Evolutionary conservation across 1,139 yeast species (phyloP).

Genomic region (Suhomyces bribrorum): DNA sequence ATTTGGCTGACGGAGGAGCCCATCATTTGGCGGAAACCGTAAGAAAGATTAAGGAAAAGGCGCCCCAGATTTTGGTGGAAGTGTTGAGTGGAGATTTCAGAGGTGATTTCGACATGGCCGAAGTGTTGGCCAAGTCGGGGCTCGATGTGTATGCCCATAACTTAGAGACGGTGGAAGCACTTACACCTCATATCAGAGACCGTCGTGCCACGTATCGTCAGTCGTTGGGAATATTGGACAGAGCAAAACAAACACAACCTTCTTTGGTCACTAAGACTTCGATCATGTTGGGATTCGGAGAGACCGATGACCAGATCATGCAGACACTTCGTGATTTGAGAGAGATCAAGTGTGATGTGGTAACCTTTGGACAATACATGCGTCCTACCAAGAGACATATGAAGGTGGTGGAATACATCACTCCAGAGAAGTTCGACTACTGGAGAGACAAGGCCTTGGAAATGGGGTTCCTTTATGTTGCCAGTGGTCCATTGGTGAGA

Average conservation of each 20-base stretch:
- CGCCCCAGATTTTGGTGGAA: conserved; percentile 90
- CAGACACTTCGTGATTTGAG: conserved; percentile 78
- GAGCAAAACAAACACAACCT: conserved; percentile 80
- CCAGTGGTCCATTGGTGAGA: conserved; percentile 95
- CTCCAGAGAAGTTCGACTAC: conserved; percentile 91
- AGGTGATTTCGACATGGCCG: conserved; percentile 83
- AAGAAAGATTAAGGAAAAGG: conserved; percentile 75
- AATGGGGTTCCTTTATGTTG: conserved; percentile 93
- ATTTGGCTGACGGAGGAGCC: conserved; percentile 90
- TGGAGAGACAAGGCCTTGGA: conserved; percentile 90
- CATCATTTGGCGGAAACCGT: conserved; percentile 90
- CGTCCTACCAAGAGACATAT: conserved; percentile 97
- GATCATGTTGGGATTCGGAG: conserved; percentile 95
- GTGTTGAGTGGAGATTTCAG: conserved; percentile 94
- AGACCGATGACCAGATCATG: conserved; percentile 83
- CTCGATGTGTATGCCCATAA: conserved; percentile 97
- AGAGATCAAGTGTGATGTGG: conserved; percentile 81
- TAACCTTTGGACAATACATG: conserved; percentile 99
- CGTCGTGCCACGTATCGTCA: conserved; percentile 95
- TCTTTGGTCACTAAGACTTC: conserved; percentile 88
- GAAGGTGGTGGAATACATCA: conserved; percentile 94
- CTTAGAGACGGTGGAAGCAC: conserved; percentile 90
- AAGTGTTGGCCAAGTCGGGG: conserved; percentile 79
- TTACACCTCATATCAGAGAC: conserved; percentile 95
- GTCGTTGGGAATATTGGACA: conserved; percentile 70